These are phyloP conservation scores for Emiliania huxleyi DNA, from an alignment of 78 protist genomes.

Conservation along the genomic window DNA sequence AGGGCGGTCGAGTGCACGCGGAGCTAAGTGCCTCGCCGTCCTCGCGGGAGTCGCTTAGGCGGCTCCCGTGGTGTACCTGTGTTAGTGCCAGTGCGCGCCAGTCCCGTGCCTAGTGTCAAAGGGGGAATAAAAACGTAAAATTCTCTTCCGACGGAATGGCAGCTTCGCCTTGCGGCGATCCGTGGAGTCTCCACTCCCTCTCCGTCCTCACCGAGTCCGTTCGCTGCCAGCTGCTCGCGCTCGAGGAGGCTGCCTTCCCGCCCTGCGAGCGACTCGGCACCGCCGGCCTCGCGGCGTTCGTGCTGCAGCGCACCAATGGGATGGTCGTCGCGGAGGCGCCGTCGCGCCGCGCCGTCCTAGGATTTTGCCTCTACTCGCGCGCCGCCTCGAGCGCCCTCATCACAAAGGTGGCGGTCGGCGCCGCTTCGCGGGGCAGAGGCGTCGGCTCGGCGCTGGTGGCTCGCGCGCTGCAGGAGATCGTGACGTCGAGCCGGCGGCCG, in stretches of 20 bases:
- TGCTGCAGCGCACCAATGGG: not conserved
- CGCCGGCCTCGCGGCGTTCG: not conserved
- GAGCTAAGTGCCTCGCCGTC: too few relatives aligned
- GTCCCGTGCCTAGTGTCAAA: too few relatives aligned
- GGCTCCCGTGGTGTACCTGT: too few relatives aligned
- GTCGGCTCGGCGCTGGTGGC: not conserved
- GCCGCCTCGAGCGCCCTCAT: not conserved
- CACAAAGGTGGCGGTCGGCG: not conserved
- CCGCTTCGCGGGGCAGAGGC: not conserved
- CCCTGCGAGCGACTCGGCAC: not conserved
- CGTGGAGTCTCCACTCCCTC: too few relatives aligned
- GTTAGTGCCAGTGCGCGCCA: too few relatives aligned
- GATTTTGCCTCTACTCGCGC: not conserved
- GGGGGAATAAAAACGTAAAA: too few relatives aligned
- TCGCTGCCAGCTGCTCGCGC: not conserved
- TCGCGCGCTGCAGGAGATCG: not conserved
- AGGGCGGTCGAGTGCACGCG: too few relatives aligned
- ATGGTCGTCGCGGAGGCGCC: not conserved
- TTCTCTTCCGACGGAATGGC: too few relatives aligned
- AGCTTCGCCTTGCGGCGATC: too few relatives aligned
- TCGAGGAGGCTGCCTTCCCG: not conserved
- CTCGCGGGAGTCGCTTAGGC: too few relatives aligned
- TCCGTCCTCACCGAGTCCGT: too few relatives aligned
- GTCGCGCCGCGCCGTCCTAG: not conserved
- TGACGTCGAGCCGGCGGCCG: not conserved